phyloP scores from a whole-genome alignment of 352 stramenopile species.

The Globisporangium recalcitrans region DNA sequence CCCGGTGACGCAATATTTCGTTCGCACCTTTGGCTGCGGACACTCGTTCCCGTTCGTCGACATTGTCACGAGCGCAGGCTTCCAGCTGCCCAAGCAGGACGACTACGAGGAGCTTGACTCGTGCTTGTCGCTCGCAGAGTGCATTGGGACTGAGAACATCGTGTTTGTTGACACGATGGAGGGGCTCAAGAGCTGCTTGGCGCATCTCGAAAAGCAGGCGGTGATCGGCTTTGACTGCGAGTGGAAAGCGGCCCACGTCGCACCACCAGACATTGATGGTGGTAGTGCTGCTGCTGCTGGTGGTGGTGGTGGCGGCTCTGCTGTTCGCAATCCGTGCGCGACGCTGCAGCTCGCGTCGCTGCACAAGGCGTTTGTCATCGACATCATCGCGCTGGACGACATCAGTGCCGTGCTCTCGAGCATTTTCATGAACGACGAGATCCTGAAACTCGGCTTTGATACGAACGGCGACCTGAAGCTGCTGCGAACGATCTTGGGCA shows the following conservation, averaged over 20 bases:
- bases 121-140: slow-evolving; percentile 45
- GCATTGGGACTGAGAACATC: slow-evolving; percentile 38
- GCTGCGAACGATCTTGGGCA: slow-evolving; percentile 39
- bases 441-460: slow-evolving; percentile 76
- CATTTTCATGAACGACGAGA: slow-evolving; percentile 39
- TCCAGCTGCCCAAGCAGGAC: slow-evolving; percentile 28
- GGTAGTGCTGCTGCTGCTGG: no score
- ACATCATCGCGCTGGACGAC: slow-evolving; percentile 44
- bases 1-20: slow-evolving; percentile 45
- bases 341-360: slow-evolving; percentile 63
- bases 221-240: slow-evolving; percentile 76
- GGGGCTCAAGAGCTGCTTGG: slow-evolving; percentile 28
- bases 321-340: slow-evolving; percentile 37
- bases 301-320: not conserved
- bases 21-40: slow-evolving; percentile 35
- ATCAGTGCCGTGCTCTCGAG: slow-evolving; percentile 25
- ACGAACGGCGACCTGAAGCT: slow-evolving; percentile 57
- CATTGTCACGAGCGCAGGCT: slow-evolving; percentile 16
- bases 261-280: not conserved
- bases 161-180: slow-evolving; percentile 53
- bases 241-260: slow-evolving; percentile 55
- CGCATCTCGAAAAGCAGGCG: slow-evolving; percentile 33
- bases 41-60: slow-evolving; percentile 46
- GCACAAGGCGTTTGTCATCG: slow-evolving; percentile 57
- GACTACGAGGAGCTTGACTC: slow-evolving; percentile 35